Conservation (phyloP, 208 protist species). For the Lotmaria passim region DNA sequence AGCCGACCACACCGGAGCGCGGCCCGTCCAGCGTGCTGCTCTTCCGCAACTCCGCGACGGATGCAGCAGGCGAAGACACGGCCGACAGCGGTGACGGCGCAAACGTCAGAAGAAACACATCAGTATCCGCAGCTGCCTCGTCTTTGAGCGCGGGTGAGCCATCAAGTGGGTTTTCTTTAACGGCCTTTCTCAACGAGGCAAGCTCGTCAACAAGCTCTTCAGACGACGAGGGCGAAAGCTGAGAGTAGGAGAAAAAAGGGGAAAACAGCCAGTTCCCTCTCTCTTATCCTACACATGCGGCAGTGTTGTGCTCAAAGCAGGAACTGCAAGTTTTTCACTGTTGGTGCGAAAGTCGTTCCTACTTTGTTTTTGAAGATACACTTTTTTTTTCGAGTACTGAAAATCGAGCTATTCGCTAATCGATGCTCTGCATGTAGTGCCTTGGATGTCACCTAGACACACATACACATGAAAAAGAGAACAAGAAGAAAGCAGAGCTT, state of each 20-base stretch:
- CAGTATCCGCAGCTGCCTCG: too few species aligned
- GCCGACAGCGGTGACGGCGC: neutral
- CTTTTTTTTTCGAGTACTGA: too few species aligned
- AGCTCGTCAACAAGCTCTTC: constrained; percentile 18
- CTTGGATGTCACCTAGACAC: too few species aligned
- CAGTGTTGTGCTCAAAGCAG: too few species aligned
- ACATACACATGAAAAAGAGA: too few species aligned
- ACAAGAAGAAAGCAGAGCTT: too few species aligned
- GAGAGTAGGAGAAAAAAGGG: neutral
- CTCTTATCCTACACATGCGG: too few species aligned
- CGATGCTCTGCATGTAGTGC: too few species aligned
- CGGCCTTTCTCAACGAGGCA: constrained; percentile 15
- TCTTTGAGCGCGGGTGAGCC: neutral
- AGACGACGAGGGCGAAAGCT: neutral
- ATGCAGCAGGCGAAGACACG: neutral
- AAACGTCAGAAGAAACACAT: neutral
- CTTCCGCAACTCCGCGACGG: constrained; percentile 1
- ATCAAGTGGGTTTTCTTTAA: constrained; percentile 16
- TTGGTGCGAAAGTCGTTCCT: too few species aligned
- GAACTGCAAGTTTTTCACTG: too few species aligned
- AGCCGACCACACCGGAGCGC: constrained; percentile 26
- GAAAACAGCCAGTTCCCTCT: neutral
- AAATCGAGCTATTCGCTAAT: too few species aligned
- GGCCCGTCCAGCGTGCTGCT: constrained; percentile 31
- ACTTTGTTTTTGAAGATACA: too few species aligned